Base-by-base conservation (phyloP, 2,329 filamentous ascomycete genomes). In the Stachybotrys chartarum region DNA sequence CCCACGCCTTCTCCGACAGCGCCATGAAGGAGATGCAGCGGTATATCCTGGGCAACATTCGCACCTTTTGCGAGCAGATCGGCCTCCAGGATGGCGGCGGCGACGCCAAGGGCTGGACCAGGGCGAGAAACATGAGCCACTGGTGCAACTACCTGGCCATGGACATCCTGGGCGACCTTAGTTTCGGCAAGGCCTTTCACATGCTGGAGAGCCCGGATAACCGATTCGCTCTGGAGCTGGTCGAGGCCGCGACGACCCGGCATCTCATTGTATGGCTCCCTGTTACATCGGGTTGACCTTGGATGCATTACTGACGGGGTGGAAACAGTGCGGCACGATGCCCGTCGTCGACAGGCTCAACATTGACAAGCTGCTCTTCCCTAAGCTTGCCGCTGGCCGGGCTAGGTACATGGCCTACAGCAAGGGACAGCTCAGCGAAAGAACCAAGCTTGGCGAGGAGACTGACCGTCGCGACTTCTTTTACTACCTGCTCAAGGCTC, bases 391-490 rank as follows among this genome's bases (percentile, higher is more conserved):
- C 11, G 79, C 79, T 30, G 84, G 85, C 48, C 81, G 87, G 3
- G 85, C 82, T 66, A 78, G 81, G 57, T 90, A 90, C 66, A 87
- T 90, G 79, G 78, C 79, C 53, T 89, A 89, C 71, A 87, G 84
- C 68, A 84, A 85, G 52, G 74, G 77, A 2, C 86, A 89, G 69
- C 78, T 88, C 46, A 79, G 79, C 14, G 82, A 88, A 63, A 80
- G 86, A 30, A 87, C 85, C 51, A 82, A 84, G 58, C 73, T 86
- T 30, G 85, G 85, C 31, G 83, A 84, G 60, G 83, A 81, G 60
- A 84, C 80, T 51, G 84, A 83, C 62, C 85, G 86, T 39, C 83
- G 85, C 55, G 87, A 90, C 66, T 90, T 90, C 74, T 90, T 90
- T 73, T 85, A 88, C 70, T 85, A 90, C 68, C 78, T 91, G 11